Conservation (phyloP, 148 eudicot genomes). For the Diospyros lotus region DNA sequence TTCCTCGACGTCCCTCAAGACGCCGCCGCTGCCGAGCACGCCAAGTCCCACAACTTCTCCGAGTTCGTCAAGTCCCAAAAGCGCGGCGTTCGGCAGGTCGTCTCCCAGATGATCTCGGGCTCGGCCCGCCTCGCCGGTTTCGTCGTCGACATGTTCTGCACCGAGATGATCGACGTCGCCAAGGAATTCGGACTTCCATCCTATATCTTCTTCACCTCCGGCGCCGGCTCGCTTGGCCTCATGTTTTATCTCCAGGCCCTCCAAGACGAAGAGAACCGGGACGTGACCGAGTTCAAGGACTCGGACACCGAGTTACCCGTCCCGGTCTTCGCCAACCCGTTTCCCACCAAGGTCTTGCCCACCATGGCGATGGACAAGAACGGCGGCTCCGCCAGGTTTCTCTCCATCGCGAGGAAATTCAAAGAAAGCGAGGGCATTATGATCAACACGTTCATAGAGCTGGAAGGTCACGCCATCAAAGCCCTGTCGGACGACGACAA, state of each 20-base stretch:
- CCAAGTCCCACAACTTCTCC: conserved; percentile 3
- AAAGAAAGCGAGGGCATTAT: conserved; percentile 26
- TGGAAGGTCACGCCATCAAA: conserved; percentile 19
- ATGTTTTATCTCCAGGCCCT: conserved; percentile 2
- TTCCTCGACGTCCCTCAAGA: conserved; percentile 11
- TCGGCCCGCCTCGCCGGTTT: conserved; percentile 14
- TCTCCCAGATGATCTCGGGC: not conserved
- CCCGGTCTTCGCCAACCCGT: conserved; percentile 23
- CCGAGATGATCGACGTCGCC: conserved; percentile 25
- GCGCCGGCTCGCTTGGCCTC: conserved; percentile 21
- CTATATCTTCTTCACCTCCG: conserved; percentile 19
- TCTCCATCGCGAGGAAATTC: not conserved
- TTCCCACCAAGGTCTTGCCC: conserved; percentile 21
- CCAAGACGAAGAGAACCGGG: not conserved
- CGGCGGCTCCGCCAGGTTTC: not conserved
- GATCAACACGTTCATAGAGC: conserved; percentile 26
- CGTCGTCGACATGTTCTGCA: conserved; percentile 24
- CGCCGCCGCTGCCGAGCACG: not conserved
- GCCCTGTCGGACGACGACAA: not conserved
- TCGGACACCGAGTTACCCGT: conserved; percentile 1
- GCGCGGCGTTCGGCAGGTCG: conserved; percentile 14
- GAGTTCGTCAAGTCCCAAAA: conserved; percentile 7
- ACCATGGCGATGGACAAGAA: not conserved
- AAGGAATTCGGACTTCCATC: conserved; percentile 21
- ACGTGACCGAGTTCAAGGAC: conserved; percentile 5